Evolutionary conservation across 2,329 filamentous ascomycete genomes (phyloP).

Genomic region (Aspergillus hiratsukae): DNA sequence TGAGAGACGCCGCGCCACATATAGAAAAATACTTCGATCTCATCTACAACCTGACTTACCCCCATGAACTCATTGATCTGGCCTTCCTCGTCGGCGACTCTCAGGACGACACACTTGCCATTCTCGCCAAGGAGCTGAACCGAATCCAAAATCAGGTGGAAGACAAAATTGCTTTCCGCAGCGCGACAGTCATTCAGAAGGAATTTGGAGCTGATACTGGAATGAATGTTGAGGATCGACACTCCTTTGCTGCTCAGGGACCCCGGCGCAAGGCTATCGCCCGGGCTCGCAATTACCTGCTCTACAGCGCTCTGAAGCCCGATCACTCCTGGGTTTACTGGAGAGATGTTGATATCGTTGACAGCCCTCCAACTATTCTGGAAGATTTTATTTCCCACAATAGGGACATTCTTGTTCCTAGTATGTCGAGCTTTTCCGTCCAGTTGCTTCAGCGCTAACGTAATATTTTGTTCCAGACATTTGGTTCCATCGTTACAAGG

Average conservation of each 20-base stretch:
- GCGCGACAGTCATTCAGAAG: conserved; percentile 81
- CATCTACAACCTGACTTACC: conserved; percentile 82
- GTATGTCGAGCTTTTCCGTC: conserved; percentile 53
- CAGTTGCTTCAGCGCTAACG: conserved; percentile 11
- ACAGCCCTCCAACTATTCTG: conserved; percentile 79
- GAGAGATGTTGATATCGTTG: conserved; percentile 94
- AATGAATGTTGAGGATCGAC: conserved; percentile 76
- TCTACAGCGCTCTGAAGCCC: conserved; percentile 76
- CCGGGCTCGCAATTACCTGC: conserved; percentile 83
- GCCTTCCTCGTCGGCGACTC: conserved; percentile 93
- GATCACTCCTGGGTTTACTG: conserved; percentile 99
- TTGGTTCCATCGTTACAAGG: conserved; percentile 52
- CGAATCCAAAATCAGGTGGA: conserved; percentile 73
- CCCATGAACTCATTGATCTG: conserved; percentile 90
- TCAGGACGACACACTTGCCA: conserved; percentile 83
- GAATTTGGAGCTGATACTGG: conserved; percentile 74
- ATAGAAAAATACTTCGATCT: conserved; percentile 92
- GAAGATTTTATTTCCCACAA: conserved; percentile 96
- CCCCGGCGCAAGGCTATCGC: conserved; percentile 88
- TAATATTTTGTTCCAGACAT: conserved; percentile 58
- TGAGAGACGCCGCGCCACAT: conserved; percentile 81
- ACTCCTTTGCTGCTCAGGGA: conserved; percentile 81
- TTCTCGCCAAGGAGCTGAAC: conserved; percentile 77
- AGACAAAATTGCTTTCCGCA: conserved; percentile 79
- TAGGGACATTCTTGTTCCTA: conserved; percentile 87